Percentiles rank a stretch among this genome's conserved stretches.
Conservation (phyloP, 2,329 filamentous ascomycete species). For the Pestalotiopsis sp. region DNA sequence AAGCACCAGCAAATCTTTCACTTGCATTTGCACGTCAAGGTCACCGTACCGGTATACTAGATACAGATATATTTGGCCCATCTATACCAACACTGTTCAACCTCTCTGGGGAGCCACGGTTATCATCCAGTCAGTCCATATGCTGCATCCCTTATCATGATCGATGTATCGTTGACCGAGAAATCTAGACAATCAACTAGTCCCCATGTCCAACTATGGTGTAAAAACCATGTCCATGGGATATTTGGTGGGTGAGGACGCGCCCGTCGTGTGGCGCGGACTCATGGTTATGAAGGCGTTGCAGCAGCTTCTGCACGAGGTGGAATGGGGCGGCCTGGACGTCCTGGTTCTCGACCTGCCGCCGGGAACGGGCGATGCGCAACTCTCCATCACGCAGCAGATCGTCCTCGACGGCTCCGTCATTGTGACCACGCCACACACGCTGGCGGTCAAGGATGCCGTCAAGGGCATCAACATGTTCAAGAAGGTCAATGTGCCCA, state of each 20-base stretch:
- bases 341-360: slow-evolving; percentile 89
- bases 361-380: slow-evolving; percentile 92
- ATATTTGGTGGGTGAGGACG: slow-evolving; percentile 79
- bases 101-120: slow-evolving; percentile 75
- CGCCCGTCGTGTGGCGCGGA: slow-evolving; percentile 91
- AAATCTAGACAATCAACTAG: slow-evolving; percentile 71
- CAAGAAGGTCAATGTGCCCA: slow-evolving; percentile 77
- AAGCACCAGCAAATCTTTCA: slow-evolving; percentile 70
- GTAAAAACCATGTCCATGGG: slow-evolving; percentile 99
- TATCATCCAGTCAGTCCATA: slow-evolving; percentile 66
- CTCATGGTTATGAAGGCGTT: slow-evolving; percentile 98
- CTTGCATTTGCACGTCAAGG: slow-evolving; percentile 83
- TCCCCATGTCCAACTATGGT: slow-evolving; percentile 92
- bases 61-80: slow-evolving; percentile 96
- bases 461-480: slow-evolving; percentile 94
- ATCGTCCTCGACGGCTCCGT: slow-evolving; percentile 85
- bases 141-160: neutral
- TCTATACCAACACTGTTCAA: slow-evolving; percentile 91
- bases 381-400: slow-evolving; percentile 96
- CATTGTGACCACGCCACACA: slow-evolving; percentile 92
- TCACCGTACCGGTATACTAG: slow-evolving; percentile 82
- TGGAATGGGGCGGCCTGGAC: slow-evolving; percentile 90
- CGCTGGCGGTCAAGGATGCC: slow-evolving; percentile 89
- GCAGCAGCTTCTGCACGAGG: slow-evolving; percentile 92
- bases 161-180: neutral